Evolutionary conservation across 2,329 filamentous ascomycete species (phyloP).

Genomic region (Thelonectria discophora): DNA sequence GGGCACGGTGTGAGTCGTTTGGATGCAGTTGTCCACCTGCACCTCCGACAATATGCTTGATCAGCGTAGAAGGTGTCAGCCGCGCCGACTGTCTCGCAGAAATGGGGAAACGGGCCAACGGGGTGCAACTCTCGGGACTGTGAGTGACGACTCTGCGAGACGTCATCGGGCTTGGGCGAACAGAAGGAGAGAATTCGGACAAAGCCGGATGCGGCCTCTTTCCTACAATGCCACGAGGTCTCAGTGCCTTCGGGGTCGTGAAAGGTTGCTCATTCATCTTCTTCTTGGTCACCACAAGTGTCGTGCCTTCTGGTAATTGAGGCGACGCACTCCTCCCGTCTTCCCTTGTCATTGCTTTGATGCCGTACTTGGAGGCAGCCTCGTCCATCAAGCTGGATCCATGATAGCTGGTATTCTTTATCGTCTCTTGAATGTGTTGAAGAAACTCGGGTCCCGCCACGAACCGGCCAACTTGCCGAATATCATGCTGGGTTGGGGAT

Average conservation of each 20-base stretch:
- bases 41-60: constrained; percentile 35
- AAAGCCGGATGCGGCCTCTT: background rate
- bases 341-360: background rate
- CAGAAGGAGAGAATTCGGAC: constrained; percentile 11
- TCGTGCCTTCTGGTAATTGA: background rate
- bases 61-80: constrained; percentile 38
- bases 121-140: constrained; percentile 31
- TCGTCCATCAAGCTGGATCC: background rate
- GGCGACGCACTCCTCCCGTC: background rate
- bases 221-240: background rate
- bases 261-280: background rate
- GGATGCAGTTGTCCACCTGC: constrained; percentile 36
- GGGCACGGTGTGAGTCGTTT: constrained; percentile 31
- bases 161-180: constrained; percentile 16
- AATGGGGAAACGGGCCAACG: constrained; percentile 44
- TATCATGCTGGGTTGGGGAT: background rate
- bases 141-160: constrained; percentile 17
- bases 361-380: background rate
- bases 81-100: constrained; percentile 33
- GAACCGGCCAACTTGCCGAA: background rate
- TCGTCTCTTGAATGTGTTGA: background rate
- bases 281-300: background rate
- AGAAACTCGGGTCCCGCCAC: background rate
- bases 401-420: background rate
- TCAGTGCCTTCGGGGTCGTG: background rate